These are phyloP conservation scores for Rhizophora apiculata DNA, from an alignment of 345 rosid genomes.

Conservation along the genomic window DNA sequence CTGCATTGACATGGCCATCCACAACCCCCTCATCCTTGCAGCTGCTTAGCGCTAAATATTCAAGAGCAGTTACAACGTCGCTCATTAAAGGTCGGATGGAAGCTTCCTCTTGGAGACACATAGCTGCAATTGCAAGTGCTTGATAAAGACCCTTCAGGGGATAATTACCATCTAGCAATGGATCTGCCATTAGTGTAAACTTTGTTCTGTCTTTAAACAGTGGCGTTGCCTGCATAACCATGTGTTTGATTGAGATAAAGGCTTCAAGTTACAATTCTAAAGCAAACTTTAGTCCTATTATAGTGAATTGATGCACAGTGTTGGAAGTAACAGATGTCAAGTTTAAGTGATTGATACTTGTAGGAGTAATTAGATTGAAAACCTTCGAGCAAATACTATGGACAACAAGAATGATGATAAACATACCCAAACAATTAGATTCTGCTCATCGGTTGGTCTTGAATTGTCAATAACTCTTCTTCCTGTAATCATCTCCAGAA, in stretches of 20 bases:
- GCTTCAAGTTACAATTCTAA: background rate
- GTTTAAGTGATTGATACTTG: background rate
- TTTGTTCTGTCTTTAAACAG: conserved; percentile 60
- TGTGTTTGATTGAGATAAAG: background rate
- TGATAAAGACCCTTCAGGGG: conserved; percentile 61
- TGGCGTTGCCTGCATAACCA: conserved; percentile 58
- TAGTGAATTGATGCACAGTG: no score
- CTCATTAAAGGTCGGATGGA: conserved; percentile 61
- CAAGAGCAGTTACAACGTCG: conserved; percentile 76
- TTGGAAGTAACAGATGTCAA: background rate
- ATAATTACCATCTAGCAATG: conserved; percentile 53
- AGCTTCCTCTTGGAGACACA: conserved; percentile 85
- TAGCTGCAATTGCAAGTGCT: conserved; percentile 80
- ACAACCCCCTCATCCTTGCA: conserved; percentile 19
- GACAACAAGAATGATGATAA: background rate
- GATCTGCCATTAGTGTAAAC: conserved; percentile 67
- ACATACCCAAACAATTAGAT: conserved; percentile 67
- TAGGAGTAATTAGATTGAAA: background rate
- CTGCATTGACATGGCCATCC: conserved; percentile 7
- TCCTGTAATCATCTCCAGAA: conserved; percentile 77
- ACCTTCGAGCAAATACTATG: background rate
- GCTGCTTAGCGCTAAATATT: conserved; percentile 43
- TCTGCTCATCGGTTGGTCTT: conserved; percentile 62
- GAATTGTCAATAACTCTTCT: conserved; percentile 68
- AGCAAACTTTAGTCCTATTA: background rate